Percentiles rank a stretch among this genome's conserved stretches.
phyloP scores from a whole-genome alignment of 2,329 filamentous ascomycete genomes.

The Aspergillus sp. region DNA sequence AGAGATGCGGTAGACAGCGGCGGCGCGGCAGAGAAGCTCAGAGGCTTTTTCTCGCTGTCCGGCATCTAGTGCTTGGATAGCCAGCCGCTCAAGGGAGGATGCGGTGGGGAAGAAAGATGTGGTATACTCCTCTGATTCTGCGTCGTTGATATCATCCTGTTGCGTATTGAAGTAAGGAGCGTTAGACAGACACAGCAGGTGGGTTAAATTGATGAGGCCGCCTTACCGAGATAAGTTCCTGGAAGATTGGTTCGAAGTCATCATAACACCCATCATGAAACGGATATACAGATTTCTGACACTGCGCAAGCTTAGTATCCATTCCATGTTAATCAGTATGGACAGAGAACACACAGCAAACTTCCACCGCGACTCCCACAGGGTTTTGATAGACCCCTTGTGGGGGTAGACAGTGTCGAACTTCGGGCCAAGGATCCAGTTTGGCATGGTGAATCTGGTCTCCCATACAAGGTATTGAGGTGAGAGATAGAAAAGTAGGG shows the following conservation, averaged over 20 bases:
- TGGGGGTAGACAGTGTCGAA: slow-evolving; percentile 55
- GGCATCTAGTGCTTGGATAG: slow-evolving; percentile 52
- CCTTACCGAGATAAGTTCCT: slow-evolving; percentile 47
- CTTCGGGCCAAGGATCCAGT: slow-evolving; percentile 45
- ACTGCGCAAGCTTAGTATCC: slow-evolving; percentile 33
- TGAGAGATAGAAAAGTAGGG: too few relatives aligned
- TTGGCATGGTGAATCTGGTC: too few relatives aligned
- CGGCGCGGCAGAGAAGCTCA: slow-evolving; percentile 67
- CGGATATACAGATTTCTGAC: slow-evolving; percentile 64
- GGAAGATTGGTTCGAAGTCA: slow-evolving; percentile 70
- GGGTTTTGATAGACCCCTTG: slow-evolving; percentile 58
- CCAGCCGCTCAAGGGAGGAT: slow-evolving; percentile 47
- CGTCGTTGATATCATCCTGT: slow-evolving; percentile 60
- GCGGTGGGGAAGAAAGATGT: slow-evolving; percentile 63
- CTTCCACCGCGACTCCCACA: slow-evolving; percentile 79
- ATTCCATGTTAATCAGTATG: background rate
- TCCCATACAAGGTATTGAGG: rapidly evolving
- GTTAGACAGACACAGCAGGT: slow-evolving; percentile 43
- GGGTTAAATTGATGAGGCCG: too few relatives aligned
- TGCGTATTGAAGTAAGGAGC: too few relatives aligned
- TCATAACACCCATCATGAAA: slow-evolving; percentile 70
- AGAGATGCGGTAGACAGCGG: slow-evolving; percentile 70
- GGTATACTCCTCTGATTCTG: slow-evolving; percentile 65
- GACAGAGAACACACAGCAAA: slow-evolving; percentile 52
- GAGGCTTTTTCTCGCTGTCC: slow-evolving; percentile 57